Evolutionary conservation across 257 asterid species (phyloP).

Genomic region (Orobanche coerulescens): DNA sequence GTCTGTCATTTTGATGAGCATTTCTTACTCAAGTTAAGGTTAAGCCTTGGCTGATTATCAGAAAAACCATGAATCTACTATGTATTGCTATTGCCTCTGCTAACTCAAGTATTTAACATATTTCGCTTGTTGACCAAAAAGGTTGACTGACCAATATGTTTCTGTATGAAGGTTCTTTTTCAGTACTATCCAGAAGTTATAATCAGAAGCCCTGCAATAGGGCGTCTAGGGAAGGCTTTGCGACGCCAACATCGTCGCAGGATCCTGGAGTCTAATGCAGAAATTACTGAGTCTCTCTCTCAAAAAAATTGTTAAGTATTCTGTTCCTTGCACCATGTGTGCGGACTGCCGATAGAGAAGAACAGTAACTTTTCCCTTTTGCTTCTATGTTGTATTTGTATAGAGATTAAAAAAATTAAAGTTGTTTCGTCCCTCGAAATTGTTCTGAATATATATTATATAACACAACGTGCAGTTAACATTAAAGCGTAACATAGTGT

Average conservation of each 20-base stretch:
- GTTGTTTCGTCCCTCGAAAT: not conserved
- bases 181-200: conserved; percentile 55
- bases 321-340: conserved; percentile 3
- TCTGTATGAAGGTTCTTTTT: conserved; percentile 54
- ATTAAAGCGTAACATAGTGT: not conserved
- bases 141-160: conserved; percentile 20
- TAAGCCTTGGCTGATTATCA: conserved; percentile 3
- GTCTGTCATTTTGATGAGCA: not conserved
- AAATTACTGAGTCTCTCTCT: conserved; percentile 24
- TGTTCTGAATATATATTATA: conserved; percentile 1
- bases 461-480: not conserved
- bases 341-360: conserved; percentile 17
- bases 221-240: conserved; percentile 93
- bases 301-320: conserved; percentile 19
- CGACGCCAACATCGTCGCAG: conserved; percentile 75
- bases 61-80: not conserved
- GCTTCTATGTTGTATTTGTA: not conserved
- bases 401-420: not conserved
- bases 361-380: conserved; percentile 2
- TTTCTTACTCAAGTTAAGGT: conserved; percentile 3
- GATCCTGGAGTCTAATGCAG: conserved; percentile 45
- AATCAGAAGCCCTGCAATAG: conserved; percentile 51
- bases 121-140: not conserved
- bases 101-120: not conserved
- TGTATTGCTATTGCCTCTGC: conserved; percentile 6